A percentile compares a stretch with the other conserved stretches of the same genome.
phyloP scores from a whole-genome alignment of 495 filamentous ascomycete genomes.

The Penicillium ucsense region DNA sequence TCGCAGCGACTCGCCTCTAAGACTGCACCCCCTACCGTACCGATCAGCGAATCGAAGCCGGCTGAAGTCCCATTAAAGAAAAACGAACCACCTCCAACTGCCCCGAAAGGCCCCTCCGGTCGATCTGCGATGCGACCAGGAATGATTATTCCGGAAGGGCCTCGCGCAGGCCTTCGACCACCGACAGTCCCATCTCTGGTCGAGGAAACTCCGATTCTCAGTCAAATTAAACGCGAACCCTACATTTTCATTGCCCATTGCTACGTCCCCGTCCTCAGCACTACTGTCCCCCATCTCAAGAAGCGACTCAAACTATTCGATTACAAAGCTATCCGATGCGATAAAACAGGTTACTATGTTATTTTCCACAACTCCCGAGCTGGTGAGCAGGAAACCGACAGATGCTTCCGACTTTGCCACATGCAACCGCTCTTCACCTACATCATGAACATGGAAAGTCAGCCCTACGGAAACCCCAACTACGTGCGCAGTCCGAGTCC shows the following conservation, averaged over 20 bases:
- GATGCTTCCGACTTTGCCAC: slow-evolving; percentile 64
- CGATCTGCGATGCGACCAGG: slow-evolving; percentile 38
- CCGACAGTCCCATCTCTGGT: slow-evolving; percentile 40
- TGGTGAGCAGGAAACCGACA: slow-evolving; percentile 69
- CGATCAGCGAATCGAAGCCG: slow-evolving; percentile 15
- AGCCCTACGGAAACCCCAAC: slow-evolving; percentile 57
- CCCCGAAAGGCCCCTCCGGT: slow-evolving; percentile 78
- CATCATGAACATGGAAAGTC: slow-evolving; percentile 81
- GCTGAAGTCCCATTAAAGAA: slow-evolving; percentile 23
- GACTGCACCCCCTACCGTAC: slow-evolving; percentile 2
- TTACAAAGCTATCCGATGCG: slow-evolving; percentile 68
- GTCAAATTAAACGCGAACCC: slow-evolving; percentile 65
- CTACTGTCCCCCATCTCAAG: slow-evolving; percentile 76
- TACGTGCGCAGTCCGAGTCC: slow-evolving; percentile 56
- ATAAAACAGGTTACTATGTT: slow-evolving; percentile 83
- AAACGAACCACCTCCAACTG: slow-evolving; percentile 65
- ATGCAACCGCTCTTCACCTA: slow-evolving; percentile 81
- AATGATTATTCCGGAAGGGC: slow-evolving; percentile 35
- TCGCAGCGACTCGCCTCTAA: slow-evolving; percentile 46
- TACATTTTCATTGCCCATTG: slow-evolving; percentile 87
- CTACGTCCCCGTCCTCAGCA: slow-evolving; percentile 76
- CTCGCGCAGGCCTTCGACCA: slow-evolving; percentile 31
- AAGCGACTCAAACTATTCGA: slow-evolving; percentile 71
- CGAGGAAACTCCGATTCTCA: slow-evolving; percentile 51
- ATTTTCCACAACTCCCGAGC: slow-evolving; percentile 66